These are phyloP conservation scores for Lathyrus sativus DNA, from an alignment of 306 rosid genomes.

Conservation along the genomic window DNA sequence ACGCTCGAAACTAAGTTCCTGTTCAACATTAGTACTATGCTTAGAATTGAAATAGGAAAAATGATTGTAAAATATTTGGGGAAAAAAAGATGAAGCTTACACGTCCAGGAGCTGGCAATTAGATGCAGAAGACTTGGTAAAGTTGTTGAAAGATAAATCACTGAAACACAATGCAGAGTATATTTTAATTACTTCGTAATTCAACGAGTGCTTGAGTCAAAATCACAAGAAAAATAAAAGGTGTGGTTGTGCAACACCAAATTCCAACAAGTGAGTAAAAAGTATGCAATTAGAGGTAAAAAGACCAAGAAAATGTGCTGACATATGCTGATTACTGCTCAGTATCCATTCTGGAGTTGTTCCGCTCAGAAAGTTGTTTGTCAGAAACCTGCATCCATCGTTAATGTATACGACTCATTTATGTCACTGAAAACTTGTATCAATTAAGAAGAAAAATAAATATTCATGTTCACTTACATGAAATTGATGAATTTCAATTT, in stretches of 20 bases:
- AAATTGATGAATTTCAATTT: not conserved
- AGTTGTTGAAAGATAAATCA: conserved; percentile 84
- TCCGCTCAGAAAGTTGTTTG: conserved; percentile 71
- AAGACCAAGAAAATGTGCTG: no score
- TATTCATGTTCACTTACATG: conserved; percentile 52
- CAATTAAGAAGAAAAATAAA: no score
- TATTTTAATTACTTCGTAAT: conserved; percentile 18
- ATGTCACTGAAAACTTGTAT: no score
- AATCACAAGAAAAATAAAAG: not conserved
- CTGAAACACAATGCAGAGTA: conserved; percentile 47
- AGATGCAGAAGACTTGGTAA: conserved; percentile 41
- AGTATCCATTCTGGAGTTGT: conserved; percentile 58
- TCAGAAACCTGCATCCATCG: conserved; percentile 60
- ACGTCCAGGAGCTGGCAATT: conserved; percentile 44
- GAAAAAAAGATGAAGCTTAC: conserved; percentile 50
- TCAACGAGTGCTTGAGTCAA: not conserved
- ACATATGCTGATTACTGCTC: no score
- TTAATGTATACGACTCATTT: no score
- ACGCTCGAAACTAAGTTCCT: conserved; percentile 74
- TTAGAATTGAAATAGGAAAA: conserved; percentile 17
- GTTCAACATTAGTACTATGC: conserved; percentile 29
- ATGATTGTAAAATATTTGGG: not conserved
- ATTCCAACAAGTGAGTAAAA: no score
- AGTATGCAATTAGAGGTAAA: no score
- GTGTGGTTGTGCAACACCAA: no score